phyloP scores from a whole-genome alignment of 2,329 filamentous ascomycete species.

The Balansia obtecta region DNA sequence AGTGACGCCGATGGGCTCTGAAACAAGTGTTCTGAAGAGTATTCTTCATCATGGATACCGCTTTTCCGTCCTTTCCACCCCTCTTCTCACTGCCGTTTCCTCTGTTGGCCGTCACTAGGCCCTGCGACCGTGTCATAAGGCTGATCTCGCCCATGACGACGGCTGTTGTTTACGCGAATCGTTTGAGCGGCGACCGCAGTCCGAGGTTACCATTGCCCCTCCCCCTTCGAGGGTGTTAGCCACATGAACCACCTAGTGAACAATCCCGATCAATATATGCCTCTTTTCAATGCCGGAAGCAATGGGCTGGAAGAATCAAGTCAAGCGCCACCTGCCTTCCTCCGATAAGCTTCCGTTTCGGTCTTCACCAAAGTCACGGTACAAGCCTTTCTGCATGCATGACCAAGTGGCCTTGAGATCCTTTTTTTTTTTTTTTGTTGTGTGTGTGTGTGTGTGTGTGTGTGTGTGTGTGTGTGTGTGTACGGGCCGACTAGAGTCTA shows the following conservation, averaged over 20 bases:
- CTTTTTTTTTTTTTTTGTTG: neutral
- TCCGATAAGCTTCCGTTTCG: slow-evolving; percentile 20
- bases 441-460: no score
- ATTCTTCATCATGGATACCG: neutral
- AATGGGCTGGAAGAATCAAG: slow-evolving; percentile 27
- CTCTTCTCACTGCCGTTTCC: neutral
- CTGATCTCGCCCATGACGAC: neutral
- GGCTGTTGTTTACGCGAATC: slow-evolving; percentile 2
- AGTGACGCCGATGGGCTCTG: slow-evolving; percentile 23
- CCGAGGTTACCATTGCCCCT: neutral
- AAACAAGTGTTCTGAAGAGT: slow-evolving; percentile 14
- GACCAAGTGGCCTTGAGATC: slow-evolving; percentile 5
- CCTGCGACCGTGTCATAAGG: neutral
- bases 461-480: no score
- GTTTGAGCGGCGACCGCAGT: neutral
- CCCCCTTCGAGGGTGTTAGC: neutral
- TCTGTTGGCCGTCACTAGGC: neutral
- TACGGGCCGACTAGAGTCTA: neutral
- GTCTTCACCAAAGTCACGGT: slow-evolving; percentile 17
- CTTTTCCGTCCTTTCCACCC: neutral
- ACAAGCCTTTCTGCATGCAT: neutral
- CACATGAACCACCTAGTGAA: neutral
- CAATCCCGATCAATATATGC: neutral
- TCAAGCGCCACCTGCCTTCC: slow-evolving; percentile 23
- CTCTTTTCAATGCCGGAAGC: slow-evolving; percentile 7